Evolutionary conservation across 108 stramenopile species (phyloP).

Genomic region (Aureococcus anophagefferens): DNA sequence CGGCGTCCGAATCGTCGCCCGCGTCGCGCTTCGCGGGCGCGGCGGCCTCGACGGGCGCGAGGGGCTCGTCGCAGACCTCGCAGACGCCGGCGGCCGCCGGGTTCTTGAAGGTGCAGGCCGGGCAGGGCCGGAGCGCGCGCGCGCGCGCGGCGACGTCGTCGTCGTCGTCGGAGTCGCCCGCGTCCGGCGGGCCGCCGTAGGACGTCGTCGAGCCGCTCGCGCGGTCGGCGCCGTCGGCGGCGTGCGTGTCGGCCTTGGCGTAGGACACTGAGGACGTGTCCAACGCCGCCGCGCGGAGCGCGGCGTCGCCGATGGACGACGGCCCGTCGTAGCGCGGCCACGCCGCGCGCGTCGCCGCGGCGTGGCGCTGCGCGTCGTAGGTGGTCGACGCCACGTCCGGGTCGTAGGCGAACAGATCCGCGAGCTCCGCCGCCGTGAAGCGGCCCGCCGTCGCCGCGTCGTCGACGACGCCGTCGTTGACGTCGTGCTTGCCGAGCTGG

Average conservation of each 20-base stretch:
- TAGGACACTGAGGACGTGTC: not conserved
- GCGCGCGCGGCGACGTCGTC: too few species aligned
- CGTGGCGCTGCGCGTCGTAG: not conserved
- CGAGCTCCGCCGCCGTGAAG: not conserved
- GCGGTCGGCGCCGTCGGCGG: too few species aligned
- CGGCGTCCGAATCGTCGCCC: too few species aligned
- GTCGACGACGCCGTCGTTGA: not conserved
- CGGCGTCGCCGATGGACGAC: not conserved
- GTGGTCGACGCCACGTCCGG: not conserved
- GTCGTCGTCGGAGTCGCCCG: too few species aligned
- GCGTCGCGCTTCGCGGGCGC: too few species aligned
- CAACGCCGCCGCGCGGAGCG: not conserved
- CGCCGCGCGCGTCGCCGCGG: not conserved
- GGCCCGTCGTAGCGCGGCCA: not conserved
- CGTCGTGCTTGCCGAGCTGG: constrained; percentile 18
- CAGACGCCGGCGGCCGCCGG: too few species aligned
- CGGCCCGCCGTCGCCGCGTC: not conserved
- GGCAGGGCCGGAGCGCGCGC: too few species aligned
- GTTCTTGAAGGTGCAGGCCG: too few species aligned
- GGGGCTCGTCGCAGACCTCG: too few species aligned
- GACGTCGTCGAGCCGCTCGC: too few species aligned
- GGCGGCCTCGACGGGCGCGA: too few species aligned
- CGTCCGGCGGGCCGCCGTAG: too few species aligned
- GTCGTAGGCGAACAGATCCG: not conserved
- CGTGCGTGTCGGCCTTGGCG: not conserved